These are phyloP conservation scores for Phytophthora aleatoria DNA, from an alignment of 352 stramenopile genomes.

Conservation along the genomic window DNA sequence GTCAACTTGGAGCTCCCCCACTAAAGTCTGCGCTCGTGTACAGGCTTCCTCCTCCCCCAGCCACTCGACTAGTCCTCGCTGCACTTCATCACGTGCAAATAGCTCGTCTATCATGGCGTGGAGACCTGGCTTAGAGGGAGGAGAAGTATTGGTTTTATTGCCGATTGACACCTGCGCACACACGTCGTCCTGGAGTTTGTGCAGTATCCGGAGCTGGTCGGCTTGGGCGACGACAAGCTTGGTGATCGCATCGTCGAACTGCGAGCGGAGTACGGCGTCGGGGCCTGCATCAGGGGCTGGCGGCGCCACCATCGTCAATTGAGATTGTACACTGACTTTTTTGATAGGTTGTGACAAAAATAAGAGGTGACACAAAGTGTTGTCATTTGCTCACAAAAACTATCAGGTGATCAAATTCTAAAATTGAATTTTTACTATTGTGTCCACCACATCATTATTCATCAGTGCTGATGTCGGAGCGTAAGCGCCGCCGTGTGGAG, in stretches of 20 bases:
- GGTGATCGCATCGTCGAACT: background rate
- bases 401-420: too few relatives aligned
- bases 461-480: conserved; percentile 20
- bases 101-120: background rate
- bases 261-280: background rate
- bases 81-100: background rate
- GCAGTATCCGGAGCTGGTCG: background rate
- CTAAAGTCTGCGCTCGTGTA: background rate
- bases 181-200: background rate
- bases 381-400: too few relatives aligned
- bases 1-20: background rate
- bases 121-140: background rate
- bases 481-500: conserved; percentile 32
- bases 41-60: background rate
- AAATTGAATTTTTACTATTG: background rate
- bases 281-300: background rate
- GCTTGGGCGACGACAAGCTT: background rate
- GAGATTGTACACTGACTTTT: too few relatives aligned
- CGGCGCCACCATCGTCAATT: too few relatives aligned
- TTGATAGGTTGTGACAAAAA: too few relatives aligned
- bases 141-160: background rate
- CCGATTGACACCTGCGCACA: background rate
- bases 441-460: background rate
- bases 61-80: background rate
- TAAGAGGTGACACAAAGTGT: too few relatives aligned